phyloP scores from a whole-genome alignment of 768 basidiomycete genomes.

The Mycena latifolia region DNA sequence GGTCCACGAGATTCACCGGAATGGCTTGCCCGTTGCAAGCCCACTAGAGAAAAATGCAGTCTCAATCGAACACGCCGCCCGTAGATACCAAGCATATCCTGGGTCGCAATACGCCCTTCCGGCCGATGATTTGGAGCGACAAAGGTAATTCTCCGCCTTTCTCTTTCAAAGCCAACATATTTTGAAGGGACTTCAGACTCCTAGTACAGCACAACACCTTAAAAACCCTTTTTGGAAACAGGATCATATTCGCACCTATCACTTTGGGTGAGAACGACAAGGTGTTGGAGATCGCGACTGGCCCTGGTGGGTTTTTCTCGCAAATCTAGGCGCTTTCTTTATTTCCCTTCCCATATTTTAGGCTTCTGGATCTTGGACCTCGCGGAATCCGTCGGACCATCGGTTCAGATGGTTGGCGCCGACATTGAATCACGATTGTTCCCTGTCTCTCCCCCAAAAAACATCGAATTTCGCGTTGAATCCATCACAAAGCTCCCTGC shows the following conservation, averaged over 20 bases:
- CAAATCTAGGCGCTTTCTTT: neutral
- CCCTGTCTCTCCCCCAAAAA: slow-evolving; percentile 20
- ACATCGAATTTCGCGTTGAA: slow-evolving; percentile 23
- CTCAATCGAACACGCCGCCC: slow-evolving; percentile 12
- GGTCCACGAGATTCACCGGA: neutral
- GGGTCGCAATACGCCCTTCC: slow-evolving; percentile 34
- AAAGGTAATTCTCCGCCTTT: slow-evolving; percentile 13
- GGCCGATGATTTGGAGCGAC: slow-evolving; percentile 26
- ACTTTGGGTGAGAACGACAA: slow-evolving; percentile 14
- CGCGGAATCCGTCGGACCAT: slow-evolving; percentile 23
- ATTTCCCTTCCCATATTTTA: neutral
- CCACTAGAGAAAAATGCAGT: neutral
- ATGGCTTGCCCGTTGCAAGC: neutral
- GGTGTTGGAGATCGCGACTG: slow-evolving; percentile 31
- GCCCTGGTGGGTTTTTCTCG: slow-evolving; percentile 17
- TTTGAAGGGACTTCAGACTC: slow-evolving; percentile 15
- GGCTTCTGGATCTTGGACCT: slow-evolving; percentile 26
- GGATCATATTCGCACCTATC: slow-evolving; percentile 27
- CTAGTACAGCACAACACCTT: slow-evolving; percentile 30
- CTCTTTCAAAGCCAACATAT: neutral
- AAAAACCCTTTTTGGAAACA: slow-evolving; percentile 25
- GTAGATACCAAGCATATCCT: slow-evolving; percentile 30
- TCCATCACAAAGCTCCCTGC: slow-evolving; percentile 24
- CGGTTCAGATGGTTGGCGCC: slow-evolving; percentile 30
- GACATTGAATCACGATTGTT: slow-evolving; percentile 30